phyloP scores from a whole-genome alignment of 495 filamentous ascomycete genomes.

The Penicillium maclennaniae region DNA sequence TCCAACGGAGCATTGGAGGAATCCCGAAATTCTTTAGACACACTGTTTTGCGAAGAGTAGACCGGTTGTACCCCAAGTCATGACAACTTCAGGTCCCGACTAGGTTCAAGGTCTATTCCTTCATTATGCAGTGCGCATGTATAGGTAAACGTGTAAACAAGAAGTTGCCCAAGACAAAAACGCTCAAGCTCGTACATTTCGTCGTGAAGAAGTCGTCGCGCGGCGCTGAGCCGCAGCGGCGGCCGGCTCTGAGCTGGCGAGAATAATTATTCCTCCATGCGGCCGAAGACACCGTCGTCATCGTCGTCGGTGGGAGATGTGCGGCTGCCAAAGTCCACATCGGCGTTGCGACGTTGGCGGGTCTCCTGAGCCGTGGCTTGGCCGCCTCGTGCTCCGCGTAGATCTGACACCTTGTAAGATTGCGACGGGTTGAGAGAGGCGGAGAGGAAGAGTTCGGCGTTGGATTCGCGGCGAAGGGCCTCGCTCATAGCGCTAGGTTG shows the following conservation, averaged over 20 bases:
- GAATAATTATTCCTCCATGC: constrained; percentile 78
- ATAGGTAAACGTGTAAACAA: constrained; percentile 26
- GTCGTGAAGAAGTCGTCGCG: constrained; percentile 27
- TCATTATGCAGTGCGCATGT: constrained; percentile 20
- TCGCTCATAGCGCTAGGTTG: constrained; percentile 37
- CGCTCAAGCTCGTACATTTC: constrained; percentile 44
- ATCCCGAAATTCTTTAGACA: constrained; percentile 21
- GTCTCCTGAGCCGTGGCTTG: constrained; percentile 33
- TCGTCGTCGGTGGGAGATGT: constrained; percentile 76
- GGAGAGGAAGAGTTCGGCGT: constrained; percentile 36
- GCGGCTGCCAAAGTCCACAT: constrained; percentile 72
- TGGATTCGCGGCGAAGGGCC: constrained; percentile 33
- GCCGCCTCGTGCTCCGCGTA: constrained; percentile 38
- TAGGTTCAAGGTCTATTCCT: constrained; percentile 7
- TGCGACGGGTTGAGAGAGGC: constrained; percentile 44
- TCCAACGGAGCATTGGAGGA: constrained; percentile 8
- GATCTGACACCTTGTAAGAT: constrained; percentile 49
- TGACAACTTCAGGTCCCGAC: background rate
- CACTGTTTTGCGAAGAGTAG: constrained; percentile 12
- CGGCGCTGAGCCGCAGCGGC: constrained; percentile 3
- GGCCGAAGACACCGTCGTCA: constrained; percentile 91
- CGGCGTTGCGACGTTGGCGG: constrained; percentile 58
- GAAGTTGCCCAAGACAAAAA: constrained; percentile 27
- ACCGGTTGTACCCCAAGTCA: background rate
- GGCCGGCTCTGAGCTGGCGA: constrained; percentile 1